Evolutionary conservation across 1,284 basidiomycete species (phyloP).

Genomic region (Ceraceosorus guamensis): DNA sequence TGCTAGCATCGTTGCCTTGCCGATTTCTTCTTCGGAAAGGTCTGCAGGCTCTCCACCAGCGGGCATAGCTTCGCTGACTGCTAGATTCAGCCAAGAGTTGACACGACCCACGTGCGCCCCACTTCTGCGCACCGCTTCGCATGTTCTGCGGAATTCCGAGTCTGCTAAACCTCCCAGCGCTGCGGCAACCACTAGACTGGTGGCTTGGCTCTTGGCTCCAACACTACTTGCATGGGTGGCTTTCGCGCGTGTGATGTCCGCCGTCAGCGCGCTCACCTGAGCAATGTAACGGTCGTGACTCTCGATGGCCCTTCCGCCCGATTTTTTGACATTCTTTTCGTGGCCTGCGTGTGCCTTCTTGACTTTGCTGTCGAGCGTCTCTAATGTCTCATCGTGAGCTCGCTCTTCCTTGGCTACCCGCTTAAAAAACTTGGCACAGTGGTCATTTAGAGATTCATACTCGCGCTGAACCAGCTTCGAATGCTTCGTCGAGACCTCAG

Average conservation of each 20-base stretch:
- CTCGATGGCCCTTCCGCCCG: slow-evolving; percentile 22
- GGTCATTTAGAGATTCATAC: slow-evolving; percentile 45
- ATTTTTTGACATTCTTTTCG: slow-evolving; percentile 39
- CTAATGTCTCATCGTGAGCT: slow-evolving; percentile 37
- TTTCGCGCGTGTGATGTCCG: slow-evolving; percentile 37
- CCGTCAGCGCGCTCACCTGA: slow-evolving; percentile 28
- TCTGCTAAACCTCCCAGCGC: slow-evolving; percentile 40
- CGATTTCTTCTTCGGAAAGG: slow-evolving; percentile 27
- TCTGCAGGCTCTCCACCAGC: slow-evolving; percentile 27
- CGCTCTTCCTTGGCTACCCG: slow-evolving; percentile 46
- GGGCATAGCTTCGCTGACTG: slow-evolving; percentile 38
- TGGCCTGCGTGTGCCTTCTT: slow-evolving; percentile 43
- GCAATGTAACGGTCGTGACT: slow-evolving; percentile 44
- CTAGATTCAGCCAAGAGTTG: slow-evolving; percentile 36
- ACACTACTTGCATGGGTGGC: slow-evolving; percentile 25
- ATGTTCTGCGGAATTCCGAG: slow-evolving; percentile 35
- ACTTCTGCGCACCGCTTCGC: slow-evolving; percentile 34
- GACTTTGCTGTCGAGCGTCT: slow-evolving; percentile 39
- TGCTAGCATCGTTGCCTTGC: slow-evolving; percentile 24
- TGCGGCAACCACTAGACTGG: slow-evolving; percentile 26
- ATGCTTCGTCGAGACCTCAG: slow-evolving; percentile 34
- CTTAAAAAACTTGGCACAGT: slow-evolving; percentile 43
- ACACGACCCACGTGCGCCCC: slow-evolving; percentile 34
- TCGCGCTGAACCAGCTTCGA: slow-evolving; percentile 40
- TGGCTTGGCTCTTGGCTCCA: slow-evolving; percentile 29